phyloP scores from a whole-genome alignment of 2,329 filamentous ascomycete genomes.

The Byssoonygena ceratinophila region DNA sequence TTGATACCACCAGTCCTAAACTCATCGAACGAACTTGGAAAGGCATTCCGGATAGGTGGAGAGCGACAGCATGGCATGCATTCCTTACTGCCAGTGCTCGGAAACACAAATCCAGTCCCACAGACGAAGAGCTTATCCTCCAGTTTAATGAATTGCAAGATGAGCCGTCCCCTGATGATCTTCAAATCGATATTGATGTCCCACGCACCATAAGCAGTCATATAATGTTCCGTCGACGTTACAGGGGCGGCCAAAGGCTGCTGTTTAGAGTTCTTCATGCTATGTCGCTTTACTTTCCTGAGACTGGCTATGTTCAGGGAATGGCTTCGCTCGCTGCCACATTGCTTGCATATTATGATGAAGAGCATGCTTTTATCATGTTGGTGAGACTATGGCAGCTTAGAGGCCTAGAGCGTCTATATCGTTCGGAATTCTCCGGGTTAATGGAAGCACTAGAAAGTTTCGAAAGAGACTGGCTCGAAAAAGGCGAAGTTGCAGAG shows the following conservation, averaged over 20 bases:
- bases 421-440: constrained; percentile 71
- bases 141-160: constrained; percentile 64
- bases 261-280: constrained; percentile 88
- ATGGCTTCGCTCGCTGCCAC: constrained; percentile 94
- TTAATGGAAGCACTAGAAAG: constrained; percentile 76
- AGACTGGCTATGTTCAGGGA: constrained; percentile 91
- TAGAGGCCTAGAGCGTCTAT: constrained; percentile 74
- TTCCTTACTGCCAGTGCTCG: constrained; percentile 73
- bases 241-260: constrained; percentile 81
- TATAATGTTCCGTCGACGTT: constrained; percentile 91
- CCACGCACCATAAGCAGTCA: constrained; percentile 89
- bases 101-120: constrained; percentile 49
- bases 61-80: constrained; percentile 84
- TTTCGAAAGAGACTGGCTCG: constrained; percentile 76
- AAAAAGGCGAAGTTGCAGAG: constrained; percentile 61
- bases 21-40: constrained; percentile 92
- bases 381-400: constrained; percentile 87
- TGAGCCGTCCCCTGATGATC: constrained; percentile 72
- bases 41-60: constrained; percentile 93
- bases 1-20: constrained; percentile 73
- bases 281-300: constrained; percentile 79
- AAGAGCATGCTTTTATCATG: constrained; percentile 92
- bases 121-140: constrained; percentile 61
- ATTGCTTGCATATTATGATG: constrained; percentile 90
- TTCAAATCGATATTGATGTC: constrained; percentile 95